Evolutionary conservation across 768 basidiomycete species (phyloP).

Genomic region (Lactarius tabidus): DNA sequence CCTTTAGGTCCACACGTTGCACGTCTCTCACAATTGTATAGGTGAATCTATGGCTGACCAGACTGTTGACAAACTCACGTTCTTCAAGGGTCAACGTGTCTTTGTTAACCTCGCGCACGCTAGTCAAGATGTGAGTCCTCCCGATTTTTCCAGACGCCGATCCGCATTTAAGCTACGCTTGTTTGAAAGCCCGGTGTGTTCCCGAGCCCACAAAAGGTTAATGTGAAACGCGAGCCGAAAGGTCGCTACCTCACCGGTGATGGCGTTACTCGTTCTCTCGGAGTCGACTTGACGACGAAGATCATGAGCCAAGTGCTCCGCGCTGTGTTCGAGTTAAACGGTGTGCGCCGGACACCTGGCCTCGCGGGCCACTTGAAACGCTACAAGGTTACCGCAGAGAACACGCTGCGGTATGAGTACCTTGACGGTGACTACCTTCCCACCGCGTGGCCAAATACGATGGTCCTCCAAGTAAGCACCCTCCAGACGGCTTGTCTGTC

Average conservation of each 20-base stretch:
- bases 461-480: constrained; percentile 55
- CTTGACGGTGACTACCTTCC: constrained; percentile 47
- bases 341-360: constrained; percentile 63
- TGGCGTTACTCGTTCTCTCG: constrained; percentile 43
- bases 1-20: constrained; percentile 1
- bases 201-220: constrained; percentile 42
- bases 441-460: constrained; percentile 63
- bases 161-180: constrained; percentile 1
- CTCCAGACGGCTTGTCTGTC: no score
- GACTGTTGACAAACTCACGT: constrained; percentile 38
- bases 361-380: constrained; percentile 60
- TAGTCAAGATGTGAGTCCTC: constrained; percentile 45
- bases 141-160: not conserved
- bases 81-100: constrained; percentile 49
- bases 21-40: constrained; percentile 20
- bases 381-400: constrained; percentile 44
- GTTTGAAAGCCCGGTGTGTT: constrained; percentile 49
- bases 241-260: constrained; percentile 49
- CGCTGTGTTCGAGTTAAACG: constrained; percentile 54
- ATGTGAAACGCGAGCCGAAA: constrained; percentile 41
- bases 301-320: constrained; percentile 60
- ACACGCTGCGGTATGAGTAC: constrained; percentile 53
- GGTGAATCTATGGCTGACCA: constrained; percentile 49
- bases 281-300: constrained; percentile 56
- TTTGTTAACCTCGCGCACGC: constrained; percentile 62